These are phyloP conservation scores for Agaricus subrufescens DNA, from an alignment of 768 basidiomycete genomes.

Conservation along the genomic window DNA sequence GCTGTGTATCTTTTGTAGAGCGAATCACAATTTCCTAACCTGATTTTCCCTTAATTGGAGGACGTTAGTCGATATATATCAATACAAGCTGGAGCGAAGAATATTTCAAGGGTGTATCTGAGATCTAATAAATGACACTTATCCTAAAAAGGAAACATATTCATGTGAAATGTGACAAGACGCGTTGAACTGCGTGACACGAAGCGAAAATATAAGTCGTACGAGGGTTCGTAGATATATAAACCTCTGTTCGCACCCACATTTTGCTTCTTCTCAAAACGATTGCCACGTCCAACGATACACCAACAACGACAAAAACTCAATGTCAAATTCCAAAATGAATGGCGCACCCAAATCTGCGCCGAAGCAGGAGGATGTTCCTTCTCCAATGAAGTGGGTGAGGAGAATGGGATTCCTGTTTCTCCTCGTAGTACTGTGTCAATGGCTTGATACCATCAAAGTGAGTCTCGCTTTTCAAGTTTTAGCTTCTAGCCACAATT, in stretches of 20 bases:
- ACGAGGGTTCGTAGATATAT: neutral
- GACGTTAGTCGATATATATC: too few relatives aligned
- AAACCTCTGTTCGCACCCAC: neutral
- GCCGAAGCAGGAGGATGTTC: conserved; percentile 1
- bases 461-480: conserved; percentile 26
- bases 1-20: neutral
- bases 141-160: neutral
- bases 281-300: neutral
- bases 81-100: too few relatives aligned
- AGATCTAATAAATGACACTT: neutral
- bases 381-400: conserved; percentile 29
- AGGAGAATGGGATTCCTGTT: conserved; percentile 27
- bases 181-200: neutral
- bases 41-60: too few relatives aligned
- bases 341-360: conserved; percentile 8
- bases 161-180: neutral
- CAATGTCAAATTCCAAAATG: conserved; percentile 4
- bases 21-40: too few relatives aligned
- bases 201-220: conserved; percentile 1
- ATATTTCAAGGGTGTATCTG: too few relatives aligned
- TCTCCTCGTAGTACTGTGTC: conserved; percentile 33
- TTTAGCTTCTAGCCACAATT: neutral
- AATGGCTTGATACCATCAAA: conserved; percentile 61
- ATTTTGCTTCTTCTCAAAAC: neutral
- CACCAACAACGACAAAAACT: neutral